phyloP scores from a whole-genome alignment of 1,284 basidiomycete species.

The Lentinus polychrous region DNA sequence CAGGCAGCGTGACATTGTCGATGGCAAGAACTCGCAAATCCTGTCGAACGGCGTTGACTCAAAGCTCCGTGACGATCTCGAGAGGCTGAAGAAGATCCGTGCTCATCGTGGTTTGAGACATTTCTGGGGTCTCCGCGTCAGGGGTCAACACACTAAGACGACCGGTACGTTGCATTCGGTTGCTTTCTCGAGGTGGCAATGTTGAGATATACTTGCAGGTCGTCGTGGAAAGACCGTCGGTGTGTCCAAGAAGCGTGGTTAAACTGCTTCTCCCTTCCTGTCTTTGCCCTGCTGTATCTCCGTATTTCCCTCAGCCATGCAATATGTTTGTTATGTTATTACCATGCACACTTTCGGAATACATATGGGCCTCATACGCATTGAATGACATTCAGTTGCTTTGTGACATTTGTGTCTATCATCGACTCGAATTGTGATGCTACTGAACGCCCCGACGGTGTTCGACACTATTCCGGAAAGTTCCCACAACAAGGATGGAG shows the following conservation, averaged over 20 bases:
- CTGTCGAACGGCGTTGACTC: slow-evolving; percentile 98
- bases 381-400: no score
- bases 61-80: slow-evolving; percentile 97
- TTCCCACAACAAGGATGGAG: not conserved
- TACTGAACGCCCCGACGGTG: no score
- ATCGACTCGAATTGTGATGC: no score
- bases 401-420: no score
- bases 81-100: slow-evolving; percentile 99
- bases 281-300: slow-evolving; percentile 6
- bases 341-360: slow-evolving; percentile 6
- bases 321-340: slow-evolving; percentile 5
- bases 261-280: slow-evolving; percentile 24
- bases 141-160: slow-evolving; percentile 99
- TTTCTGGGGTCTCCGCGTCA: slow-evolving; percentile 92
- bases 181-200: not conserved
- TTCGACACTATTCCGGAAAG: slow-evolving; percentile 1
- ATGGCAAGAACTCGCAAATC: slow-evolving; percentile 96
- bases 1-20: slow-evolving; percentile 97
- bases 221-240: slow-evolving; percentile 89
- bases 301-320: slow-evolving; percentile 3
- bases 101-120: slow-evolving; percentile 98
- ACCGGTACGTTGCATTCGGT: slow-evolving; percentile 57
- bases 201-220: slow-evolving; percentile 34
- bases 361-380: not conserved
- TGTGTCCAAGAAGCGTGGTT: slow-evolving; percentile 90